Conservation (phyloP, 805 yeast species). For the Teunomyces aglyptinius region DNA sequence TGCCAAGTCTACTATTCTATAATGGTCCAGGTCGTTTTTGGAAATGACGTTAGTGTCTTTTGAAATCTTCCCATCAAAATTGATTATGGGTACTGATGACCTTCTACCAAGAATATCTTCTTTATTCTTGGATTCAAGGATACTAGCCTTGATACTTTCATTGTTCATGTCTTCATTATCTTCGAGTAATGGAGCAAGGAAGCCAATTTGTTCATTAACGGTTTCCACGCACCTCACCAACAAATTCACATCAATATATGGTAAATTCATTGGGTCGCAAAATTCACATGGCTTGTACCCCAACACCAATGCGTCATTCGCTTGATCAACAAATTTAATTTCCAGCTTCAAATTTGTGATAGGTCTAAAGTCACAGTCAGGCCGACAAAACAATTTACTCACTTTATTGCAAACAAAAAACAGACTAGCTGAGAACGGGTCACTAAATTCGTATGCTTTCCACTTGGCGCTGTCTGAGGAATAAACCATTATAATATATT, state of each 20-base stretch:
- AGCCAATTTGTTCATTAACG: constrained; percentile 59
- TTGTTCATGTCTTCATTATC: constrained; percentile 43
- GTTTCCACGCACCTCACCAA: constrained; percentile 49
- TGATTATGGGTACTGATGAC: constrained; percentile 28
- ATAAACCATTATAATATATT: constrained; percentile 31
- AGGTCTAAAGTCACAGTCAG: constrained; percentile 59
- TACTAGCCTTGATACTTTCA: constrained; percentile 35
- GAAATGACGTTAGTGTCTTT: constrained; percentile 35
- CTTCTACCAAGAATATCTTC: constrained; percentile 25
- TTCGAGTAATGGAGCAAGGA: constrained; percentile 49
- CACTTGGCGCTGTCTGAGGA: constrained; percentile 47
- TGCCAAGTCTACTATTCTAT: constrained; percentile 68
- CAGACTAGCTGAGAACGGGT: constrained; percentile 61
- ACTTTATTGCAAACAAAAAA: constrained; percentile 52
- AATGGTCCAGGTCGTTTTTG: constrained; percentile 66
- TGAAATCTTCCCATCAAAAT: constrained; percentile 20
- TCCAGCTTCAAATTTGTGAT: constrained; percentile 44
- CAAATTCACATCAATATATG: constrained; percentile 45
- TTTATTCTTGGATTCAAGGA: constrained; percentile 25
- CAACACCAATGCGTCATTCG: constrained; percentile 39
- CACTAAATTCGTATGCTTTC: constrained; percentile 65
- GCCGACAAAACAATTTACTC: constrained; percentile 54
- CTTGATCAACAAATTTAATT: constrained; percentile 42
- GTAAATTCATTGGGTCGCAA: constrained; percentile 52
- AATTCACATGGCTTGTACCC: constrained; percentile 53